Conservation (phyloP, 805 yeast species). For the Zygosaccharomyces gambellarensis region DNA sequence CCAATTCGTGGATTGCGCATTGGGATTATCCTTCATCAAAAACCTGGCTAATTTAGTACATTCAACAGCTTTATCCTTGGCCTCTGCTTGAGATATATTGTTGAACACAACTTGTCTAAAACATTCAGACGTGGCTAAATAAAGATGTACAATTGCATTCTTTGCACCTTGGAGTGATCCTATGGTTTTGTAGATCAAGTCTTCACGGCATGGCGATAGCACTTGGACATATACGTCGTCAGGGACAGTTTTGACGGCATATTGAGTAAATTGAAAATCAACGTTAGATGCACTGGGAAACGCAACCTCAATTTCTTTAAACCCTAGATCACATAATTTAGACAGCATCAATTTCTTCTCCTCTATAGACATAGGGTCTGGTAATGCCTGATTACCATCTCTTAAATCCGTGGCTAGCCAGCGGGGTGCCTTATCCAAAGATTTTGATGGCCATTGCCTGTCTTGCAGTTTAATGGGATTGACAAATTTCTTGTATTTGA, state of each 20-base stretch:
- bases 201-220: slow-evolving; percentile 69
- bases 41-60: slow-evolving; percentile 63
- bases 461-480: slow-evolving; percentile 52
- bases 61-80: slow-evolving; percentile 62
- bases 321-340: slow-evolving; percentile 65
- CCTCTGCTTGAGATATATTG: slow-evolving; percentile 64
- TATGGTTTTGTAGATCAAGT: slow-evolving; percentile 65
- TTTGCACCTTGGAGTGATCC: slow-evolving; percentile 71
- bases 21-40: slow-evolving; percentile 70
- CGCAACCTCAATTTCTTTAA: slow-evolving; percentile 75
- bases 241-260: slow-evolving; percentile 74
- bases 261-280: slow-evolving; percentile 75
- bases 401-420: slow-evolving; percentile 78
- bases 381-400: slow-evolving; percentile 77
- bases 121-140: slow-evolving; percentile 69
- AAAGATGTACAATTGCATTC: slow-evolving; percentile 65
- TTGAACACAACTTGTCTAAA: slow-evolving; percentile 69
- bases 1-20: slow-evolving; percentile 60
- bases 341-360: slow-evolving; percentile 72
- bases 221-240: slow-evolving; percentile 71
- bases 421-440: slow-evolving; percentile 66
- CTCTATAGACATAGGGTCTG: slow-evolving; percentile 74
- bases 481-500: slow-evolving; percentile 52
- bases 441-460: slow-evolving; percentile 67
- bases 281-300: slow-evolving; percentile 81